phyloP scores from a whole-genome alignment of 805 yeast species.

The Blastobotrys mokoenaii region DNA sequence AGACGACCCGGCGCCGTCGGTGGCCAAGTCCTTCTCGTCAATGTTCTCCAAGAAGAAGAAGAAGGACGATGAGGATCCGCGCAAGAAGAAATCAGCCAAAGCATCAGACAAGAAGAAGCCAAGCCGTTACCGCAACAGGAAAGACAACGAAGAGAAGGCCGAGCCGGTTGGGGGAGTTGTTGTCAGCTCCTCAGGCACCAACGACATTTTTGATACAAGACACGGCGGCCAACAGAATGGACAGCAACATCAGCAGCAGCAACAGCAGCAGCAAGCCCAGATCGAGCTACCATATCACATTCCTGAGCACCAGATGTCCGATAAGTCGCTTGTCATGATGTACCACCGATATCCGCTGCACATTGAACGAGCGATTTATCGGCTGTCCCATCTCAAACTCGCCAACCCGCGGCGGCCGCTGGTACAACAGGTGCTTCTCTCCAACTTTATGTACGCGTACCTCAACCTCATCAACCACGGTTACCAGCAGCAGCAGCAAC shows the following conservation, averaged over 20 bases:
- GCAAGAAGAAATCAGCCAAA: not conserved
- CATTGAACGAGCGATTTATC: conserved; percentile 90
- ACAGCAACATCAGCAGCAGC: conserved; percentile 10
- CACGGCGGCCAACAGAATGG: not conserved
- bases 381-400: conserved; percentile 84
- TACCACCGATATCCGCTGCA: conserved; percentile 75
- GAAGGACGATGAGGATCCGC: conserved; percentile 5
- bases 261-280: conserved; percentile 14
- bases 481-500: conserved; percentile 29
- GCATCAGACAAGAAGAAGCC: conserved; percentile 2
- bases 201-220: not conserved
- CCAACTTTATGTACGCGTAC: conserved; percentile 97
- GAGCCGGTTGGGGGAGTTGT: conserved; percentile 5
- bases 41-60: conserved; percentile 16
- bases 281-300: conserved; percentile 27
- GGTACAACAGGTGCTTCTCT: conserved; percentile 83
- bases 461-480: conserved; percentile 88
- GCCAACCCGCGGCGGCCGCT: conserved; percentile 91
- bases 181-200: conserved; percentile 5
- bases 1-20: conserved; percentile 4
- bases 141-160: conserved; percentile 1
- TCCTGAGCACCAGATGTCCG: conserved; percentile 30
- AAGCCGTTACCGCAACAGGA: conserved; percentile 1
- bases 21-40: conserved; percentile 11
- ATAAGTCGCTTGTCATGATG: conserved; percentile 29